Base-by-base conservation (phyloP, 345 rosid species). In the Trapa bicornis region DNA sequence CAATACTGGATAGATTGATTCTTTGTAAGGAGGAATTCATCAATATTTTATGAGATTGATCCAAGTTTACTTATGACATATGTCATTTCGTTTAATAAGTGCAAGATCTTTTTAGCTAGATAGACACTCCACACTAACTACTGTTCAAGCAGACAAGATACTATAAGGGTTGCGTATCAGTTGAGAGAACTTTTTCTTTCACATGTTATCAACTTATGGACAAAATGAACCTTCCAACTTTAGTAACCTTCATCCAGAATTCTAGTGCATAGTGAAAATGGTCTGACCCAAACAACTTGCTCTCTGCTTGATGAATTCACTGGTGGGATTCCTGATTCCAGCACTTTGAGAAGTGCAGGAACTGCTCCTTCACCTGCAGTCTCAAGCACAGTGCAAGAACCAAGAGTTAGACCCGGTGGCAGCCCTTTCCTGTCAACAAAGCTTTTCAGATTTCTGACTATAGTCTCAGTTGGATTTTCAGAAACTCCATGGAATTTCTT, bases 401-500 rank as follows among this genome's bases (percentile, higher is more conserved):
- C 91, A 22, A 91, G 74, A 68, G 76, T 80, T 68, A 88, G 68
- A 14, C 91, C 88, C 69, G 88, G 75, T 65, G 86, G 79, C 83
- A 85, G 79, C 2, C 87, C 84, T 69, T 77, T 79, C 72, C 68
- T 88, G 70, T 78, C 84, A 15, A 81, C 73, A 71, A 70, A 85
- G 6, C 70, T 71, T 79, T 73, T 87, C 73, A 91, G 74, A 70
- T 79, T 88, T 41, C 45, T 80, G 17, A 86, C 93, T 37, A 88
- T 77, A 36, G 71, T 84, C 84, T 88, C 96, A 0, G 96, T 91
- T 15, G 96, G 97, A 80, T 88, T 91, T 8, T 84, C 83, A 6
- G 82, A 54, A 66, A 91, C 91, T 42, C 89, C 93, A 62, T 79
- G 84, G 65, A 91, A 91, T 71, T 80, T 91, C 85, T 91, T 85